A percentile compares a stretch with the other conserved stretches of the same genome.
phyloP scores from a whole-genome alignment of 176 grass and related monocot species.

The Carex cristatella region DNA sequence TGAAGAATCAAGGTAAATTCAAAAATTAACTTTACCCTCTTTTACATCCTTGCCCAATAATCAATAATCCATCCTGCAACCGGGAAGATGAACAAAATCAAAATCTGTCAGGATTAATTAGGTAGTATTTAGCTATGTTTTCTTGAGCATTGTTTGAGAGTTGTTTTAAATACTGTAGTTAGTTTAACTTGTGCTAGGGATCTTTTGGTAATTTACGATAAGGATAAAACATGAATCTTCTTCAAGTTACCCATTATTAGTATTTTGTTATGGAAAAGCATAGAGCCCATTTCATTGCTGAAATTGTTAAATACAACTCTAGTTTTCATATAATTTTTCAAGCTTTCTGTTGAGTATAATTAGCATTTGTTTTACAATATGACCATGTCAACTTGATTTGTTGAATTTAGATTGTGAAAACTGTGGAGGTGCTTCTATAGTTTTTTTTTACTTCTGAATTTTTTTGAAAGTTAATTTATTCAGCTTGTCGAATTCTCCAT shows the following conservation, averaged over 20 bases:
- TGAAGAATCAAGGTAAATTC: constrained; percentile 73
- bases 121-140: not conserved
- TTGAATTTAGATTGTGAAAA: not conserved
- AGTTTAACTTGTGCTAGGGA: not conserved
- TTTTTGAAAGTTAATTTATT: not conserved
- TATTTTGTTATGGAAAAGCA: too few species aligned
- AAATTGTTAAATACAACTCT: not conserved
- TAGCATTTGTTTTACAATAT: constrained; percentile 1
- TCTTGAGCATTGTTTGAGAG: constrained; percentile 8
- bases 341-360: not conserved
- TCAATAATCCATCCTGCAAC: too few species aligned
- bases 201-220: not conserved
- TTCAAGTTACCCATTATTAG: not conserved
- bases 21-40: not conserved
- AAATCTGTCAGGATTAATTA: not conserved
- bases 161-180: not conserved
- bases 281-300: too few species aligned
- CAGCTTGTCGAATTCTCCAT: not conserved
- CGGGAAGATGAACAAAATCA: too few species aligned
- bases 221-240: not conserved
- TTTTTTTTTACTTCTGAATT: not conserved
- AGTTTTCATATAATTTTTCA: not conserved
- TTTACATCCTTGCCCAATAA: too few species aligned
- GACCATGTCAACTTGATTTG: not conserved
- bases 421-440: not conserved